These are phyloP conservation scores for Septoria petroselini DNA, from an alignment of 2,329 filamentous ascomycete species.

Conservation along the genomic window DNA sequence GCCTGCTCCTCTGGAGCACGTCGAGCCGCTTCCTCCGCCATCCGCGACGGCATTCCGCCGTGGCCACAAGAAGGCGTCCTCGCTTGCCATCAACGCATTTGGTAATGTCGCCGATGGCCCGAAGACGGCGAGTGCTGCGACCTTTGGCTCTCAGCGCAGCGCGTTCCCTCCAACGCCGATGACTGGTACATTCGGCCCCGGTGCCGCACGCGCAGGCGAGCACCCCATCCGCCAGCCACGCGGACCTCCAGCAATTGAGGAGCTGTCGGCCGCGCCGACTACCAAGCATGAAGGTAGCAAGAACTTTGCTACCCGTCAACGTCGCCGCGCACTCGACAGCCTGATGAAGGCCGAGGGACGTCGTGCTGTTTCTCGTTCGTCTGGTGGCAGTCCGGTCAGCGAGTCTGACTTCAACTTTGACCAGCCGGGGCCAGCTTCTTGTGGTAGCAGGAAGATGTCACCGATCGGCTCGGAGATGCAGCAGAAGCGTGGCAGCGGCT, in stretches of 20 bases:
- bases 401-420: slow-evolving; percentile 71
- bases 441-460: slow-evolving; percentile 38
- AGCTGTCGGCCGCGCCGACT: slow-evolving; percentile 84
- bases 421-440: slow-evolving; percentile 58
- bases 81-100: slow-evolving; percentile 59
- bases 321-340: slow-evolving; percentile 86
- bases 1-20: slow-evolving; percentile 53
- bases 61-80: slow-evolving; percentile 84
- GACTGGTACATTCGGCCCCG: slow-evolving; percentile 85
- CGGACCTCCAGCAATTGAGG: slow-evolving; percentile 85
- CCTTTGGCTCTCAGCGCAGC: slow-evolving; percentile 45
- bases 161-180: slow-evolving; percentile 72
- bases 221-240: slow-evolving; percentile 91
- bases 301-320: slow-evolving; percentile 92
- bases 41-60: slow-evolving; percentile 90
- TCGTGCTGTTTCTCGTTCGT: slow-evolving; percentile 66
- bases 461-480: slow-evolving; percentile 41
- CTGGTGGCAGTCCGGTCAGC: slow-evolving; percentile 69
- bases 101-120: slow-evolving; percentile 62
- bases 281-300: slow-evolving; percentile 91
- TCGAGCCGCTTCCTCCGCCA: slow-evolving; percentile 74
- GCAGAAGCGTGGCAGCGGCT: slow-evolving; percentile 38
- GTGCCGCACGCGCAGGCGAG: slow-evolving; percentile 88
- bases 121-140: slow-evolving; percentile 62
- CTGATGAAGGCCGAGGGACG: slow-evolving; percentile 85